These are phyloP conservation scores for Didymella keratinophila DNA, from an alignment of 2,329 filamentous ascomycete species.

Conservation along the genomic window DNA sequence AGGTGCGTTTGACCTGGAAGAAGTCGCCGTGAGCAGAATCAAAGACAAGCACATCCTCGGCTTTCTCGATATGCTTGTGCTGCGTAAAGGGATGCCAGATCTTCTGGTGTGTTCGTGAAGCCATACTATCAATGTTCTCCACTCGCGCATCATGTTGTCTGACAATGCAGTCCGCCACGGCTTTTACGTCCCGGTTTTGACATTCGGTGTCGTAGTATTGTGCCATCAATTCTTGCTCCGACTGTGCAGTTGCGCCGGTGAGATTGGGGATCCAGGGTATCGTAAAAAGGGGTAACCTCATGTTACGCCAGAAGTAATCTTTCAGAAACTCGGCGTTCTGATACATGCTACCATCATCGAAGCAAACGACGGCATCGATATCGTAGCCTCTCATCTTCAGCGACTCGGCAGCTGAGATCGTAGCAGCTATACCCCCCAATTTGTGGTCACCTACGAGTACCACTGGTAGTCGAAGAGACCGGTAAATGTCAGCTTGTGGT, in stretches of 20 bases:
- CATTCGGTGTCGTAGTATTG: constrained; percentile 66
- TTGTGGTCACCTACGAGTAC: constrained; percentile 77
- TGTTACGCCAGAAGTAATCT: constrained; percentile 68
- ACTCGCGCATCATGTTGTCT: constrained; percentile 65
- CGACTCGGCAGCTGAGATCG: constrained; percentile 82
- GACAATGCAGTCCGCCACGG: constrained; percentile 62
- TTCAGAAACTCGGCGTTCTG: constrained; percentile 72
- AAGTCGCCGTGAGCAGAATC: constrained; percentile 82
- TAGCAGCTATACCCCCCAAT: constrained; percentile 80
- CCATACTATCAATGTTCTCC: constrained; percentile 67
- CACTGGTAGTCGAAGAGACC: constrained; percentile 75
- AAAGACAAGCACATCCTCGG: constrained; percentile 72
- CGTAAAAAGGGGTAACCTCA: constrained; percentile 63
- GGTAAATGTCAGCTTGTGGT: constrained; percentile 79
- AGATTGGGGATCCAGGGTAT: constrained; percentile 66
- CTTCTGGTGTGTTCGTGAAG: constrained; percentile 59
- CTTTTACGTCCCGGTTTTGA: constrained; percentile 50
- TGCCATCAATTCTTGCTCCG: constrained; percentile 66
- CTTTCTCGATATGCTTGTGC: constrained; percentile 69
- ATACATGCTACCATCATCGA: constrained; percentile 68
- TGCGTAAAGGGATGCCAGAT: constrained; percentile 94
- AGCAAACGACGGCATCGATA: constrained; percentile 73
- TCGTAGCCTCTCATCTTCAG: constrained; percentile 81
- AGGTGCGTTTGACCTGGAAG: constrained; percentile 68
- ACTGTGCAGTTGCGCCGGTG: constrained; percentile 29